Evolutionary conservation across 2,329 filamentous ascomycete species (phyloP), one percentile per base, ranked within the genome.

Genomic region (Ophiostoma montium): DNA sequence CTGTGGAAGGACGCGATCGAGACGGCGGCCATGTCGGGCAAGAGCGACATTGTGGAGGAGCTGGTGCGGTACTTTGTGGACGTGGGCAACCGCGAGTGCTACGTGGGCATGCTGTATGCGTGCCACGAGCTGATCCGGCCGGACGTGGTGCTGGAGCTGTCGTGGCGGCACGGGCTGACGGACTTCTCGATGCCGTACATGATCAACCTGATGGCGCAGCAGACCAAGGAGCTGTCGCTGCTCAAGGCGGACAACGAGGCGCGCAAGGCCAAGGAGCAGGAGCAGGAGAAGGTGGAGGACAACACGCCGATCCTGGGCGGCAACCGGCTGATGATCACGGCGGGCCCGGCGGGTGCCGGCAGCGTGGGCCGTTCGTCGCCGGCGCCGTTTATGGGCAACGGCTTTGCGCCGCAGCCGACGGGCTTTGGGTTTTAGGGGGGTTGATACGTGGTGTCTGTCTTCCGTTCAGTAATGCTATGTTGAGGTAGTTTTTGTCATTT

Each of bases 141-240:
- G 3, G 88, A 96, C 62, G 74, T 94, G 47, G 84, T 98, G 52
- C 78, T 98, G 66, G 92, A 98, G 70, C 78, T 98, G 51, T 96
- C 92, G 52, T 98, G 92, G 92, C 90, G 92, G 59, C 76, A 95
- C 63, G 87, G 88, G 52, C 82, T 98, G 35, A 80, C 82, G 60
- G 92, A 98, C 70, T 98, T 95, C 70, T 94, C 89, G 44, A 98
- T 98, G 94, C 92, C 92, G 16, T 98, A 94, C 74, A 94, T 98
- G 87, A 96, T 98, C 77, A 98, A 96, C 71, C 84, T 94, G 71
- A 74, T 98, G 55, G 80, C 82, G 58, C 88, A 95, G 67, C 89
- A 96, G 69, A 88, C 86, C 35, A 80, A 84, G 57, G 83, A 94
- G 50, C 83, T 98, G 57, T 79, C 88, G 52, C 65, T 74, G 52